Base-by-base conservation (phyloP, 768 basidiomycete species). In the Melanogaster broomeanus region DNA sequence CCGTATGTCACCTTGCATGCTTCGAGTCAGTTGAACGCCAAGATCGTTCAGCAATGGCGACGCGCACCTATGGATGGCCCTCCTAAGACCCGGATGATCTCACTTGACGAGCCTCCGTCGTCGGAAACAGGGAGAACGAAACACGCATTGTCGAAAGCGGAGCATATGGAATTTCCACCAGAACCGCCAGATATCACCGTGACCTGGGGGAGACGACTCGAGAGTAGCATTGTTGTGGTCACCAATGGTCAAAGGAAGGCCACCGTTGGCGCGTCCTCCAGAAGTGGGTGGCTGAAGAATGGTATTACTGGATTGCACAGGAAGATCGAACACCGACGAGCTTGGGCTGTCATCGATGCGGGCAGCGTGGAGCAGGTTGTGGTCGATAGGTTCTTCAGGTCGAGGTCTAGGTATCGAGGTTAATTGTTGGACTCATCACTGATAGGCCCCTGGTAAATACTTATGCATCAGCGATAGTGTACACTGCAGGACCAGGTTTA, bases 111-210 rank as follows among this genome's bases (percentile, higher is more conserved):
- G 39, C 95, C 95, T 1, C 95, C 95, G 66, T 98, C 93, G 64
- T 98, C 95, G 6, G 93, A 95, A 28, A 98, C 91, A 6, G 95
- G 95, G 30, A 98, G 76, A 22, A 94, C 85, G 62, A 94, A 93
- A 62, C 83, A 87, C 21, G 89, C 85, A 53, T 76, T 62, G 3
- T 77, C 79, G 63, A 98, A 97, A 3, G 93, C 91, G 35, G 88
- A 75, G 58, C 91, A 93, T 57, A 98, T 88, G 19, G 89, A 80
- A 64, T 98, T 98, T 43, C 93, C 92, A 37, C 94, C 94, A 30
- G 93, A 93, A n/a, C 94, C 94, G 0, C 94, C 94, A 44, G 92
- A 94, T 48, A 98, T 81, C 44, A 97, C 80, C 7, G 94, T 67
- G 64, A 80, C 88, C 2, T 84, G 81, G 2, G n/a, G 77, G 64